Evolutionary conservation across 805 yeast genomes (phyloP), one percentile per base, ranked within the genome.

Genomic region (Metschnikowia peoriensis): DNA sequence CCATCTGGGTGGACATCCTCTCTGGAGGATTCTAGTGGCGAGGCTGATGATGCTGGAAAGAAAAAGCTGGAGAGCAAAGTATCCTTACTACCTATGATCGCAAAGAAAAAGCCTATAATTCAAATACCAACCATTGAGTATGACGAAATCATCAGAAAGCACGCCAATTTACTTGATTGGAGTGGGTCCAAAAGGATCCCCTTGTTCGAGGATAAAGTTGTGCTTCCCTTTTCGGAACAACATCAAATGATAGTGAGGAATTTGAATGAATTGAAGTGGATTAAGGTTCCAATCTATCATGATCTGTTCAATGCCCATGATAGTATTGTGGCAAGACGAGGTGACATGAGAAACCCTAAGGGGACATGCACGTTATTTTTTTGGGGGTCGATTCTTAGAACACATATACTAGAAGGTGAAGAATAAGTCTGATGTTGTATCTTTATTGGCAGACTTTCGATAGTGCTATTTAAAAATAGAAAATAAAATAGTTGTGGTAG

Each of bases 261-360:
- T 56, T 72, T 92, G 63, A 88, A 89, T 66, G 60, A 67, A 17
- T 65, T 93, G 27, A 75, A 78, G 2, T 92, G 97, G 97, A 72
- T 81, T 46, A 89, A 92, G 64, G 78, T 88, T 41, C 88, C 94
- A 0, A 85, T 86, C 1, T 83, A 81, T 58, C 75, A 92, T 44
- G 85, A 83, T 56, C 78, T 86, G 15, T 73, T 86, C 62, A 90
- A 91, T 66, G 84, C 97, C 0, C 98, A 92, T 64, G 96, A 88
- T 53, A 88, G 88, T 4, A 88, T 93, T 49, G 88, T 90, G 15
- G 89, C 93, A 15, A 77, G 98, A 56, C 76, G 84, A 51, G 91
- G 91, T 0, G 70, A 82, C 1, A 65, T 68, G 35, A 73, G 72
- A 22, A 76, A 79, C 46, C 76, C 83, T 0, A 72, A 76, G 22